Evolutionary conservation across 257 asterid genomes (phyloP).

Genomic region (Leptodermis oblonga): DNA sequence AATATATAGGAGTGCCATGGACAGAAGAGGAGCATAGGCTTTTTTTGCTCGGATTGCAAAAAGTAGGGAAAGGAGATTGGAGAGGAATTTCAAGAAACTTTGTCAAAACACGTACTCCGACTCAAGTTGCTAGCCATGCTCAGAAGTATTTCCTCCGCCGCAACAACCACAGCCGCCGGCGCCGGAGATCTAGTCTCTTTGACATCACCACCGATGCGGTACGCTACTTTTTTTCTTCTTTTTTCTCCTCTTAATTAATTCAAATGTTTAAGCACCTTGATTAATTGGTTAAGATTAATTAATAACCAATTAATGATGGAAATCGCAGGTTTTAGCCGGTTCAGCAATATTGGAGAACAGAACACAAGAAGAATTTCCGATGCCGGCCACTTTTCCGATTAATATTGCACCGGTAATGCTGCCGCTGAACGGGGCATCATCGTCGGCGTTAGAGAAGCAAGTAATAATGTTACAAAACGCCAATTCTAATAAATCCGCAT

Average conservation of each 20-base stretch:
- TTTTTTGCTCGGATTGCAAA: conserved; percentile 79
- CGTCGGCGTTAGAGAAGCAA: conserved; percentile 28
- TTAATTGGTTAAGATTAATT: not conserved
- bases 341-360: conserved; percentile 45
- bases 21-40: conserved; percentile 91
- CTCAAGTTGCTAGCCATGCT: conserved; percentile 99
- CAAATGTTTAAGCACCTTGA: not conserved
- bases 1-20: conserved; percentile 76
- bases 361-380: conserved; percentile 40
- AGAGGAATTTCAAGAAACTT: conserved; percentile 95
- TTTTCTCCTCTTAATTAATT: not conserved
- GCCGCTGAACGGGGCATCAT: conserved; percentile 24
- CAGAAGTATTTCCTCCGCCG: conserved; percentile 93
- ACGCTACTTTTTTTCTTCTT: not conserved
- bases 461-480: not conserved
- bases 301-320: not conserved
- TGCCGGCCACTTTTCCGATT: conserved; percentile 31
- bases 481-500: conserved; percentile 1
- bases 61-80: conserved; percentile 98
- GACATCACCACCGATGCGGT: conserved; percentile 87
- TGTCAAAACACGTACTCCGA: conserved; percentile 89
- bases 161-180: conserved; percentile 68
- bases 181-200: conserved; percentile 95
- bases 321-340: conserved; percentile 40
- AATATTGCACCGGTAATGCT: conserved; percentile 29